phyloP scores from a whole-genome alignment of 1,139 yeast genomes.

The Yamadazyma sp. region DNA sequence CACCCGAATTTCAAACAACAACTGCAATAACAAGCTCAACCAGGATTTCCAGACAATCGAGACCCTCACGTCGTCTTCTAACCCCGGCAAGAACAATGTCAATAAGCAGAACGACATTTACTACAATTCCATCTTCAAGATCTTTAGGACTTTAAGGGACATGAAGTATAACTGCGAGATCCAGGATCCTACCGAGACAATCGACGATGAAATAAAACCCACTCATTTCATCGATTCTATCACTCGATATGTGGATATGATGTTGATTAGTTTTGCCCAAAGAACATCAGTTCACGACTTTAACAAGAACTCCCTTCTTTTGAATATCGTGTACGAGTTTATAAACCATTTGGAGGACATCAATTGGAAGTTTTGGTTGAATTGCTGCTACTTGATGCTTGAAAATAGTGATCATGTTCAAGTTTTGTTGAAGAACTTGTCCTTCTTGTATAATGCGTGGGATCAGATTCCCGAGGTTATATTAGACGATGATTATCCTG shows the following conservation, averaged over 20 bases:
- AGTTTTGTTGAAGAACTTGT: conserved; percentile 59
- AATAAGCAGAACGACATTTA: conserved; percentile 30
- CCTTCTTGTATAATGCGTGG: conserved; percentile 75
- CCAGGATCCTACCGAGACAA: background rate
- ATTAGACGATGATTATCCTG: background rate
- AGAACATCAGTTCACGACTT: conserved; percentile 47
- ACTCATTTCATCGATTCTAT: background rate
- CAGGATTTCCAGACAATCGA: conserved; percentile 11
- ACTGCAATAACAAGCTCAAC: conserved; percentile 13
- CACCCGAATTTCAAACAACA: conserved; percentile 28
- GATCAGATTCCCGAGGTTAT: conserved; percentile 54
- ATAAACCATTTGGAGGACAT: conserved; percentile 40
- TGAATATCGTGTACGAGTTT: conserved; percentile 48
- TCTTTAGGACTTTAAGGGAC: conserved; percentile 49
- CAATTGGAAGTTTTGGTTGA: conserved; percentile 79
- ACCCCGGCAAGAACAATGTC: conserved; percentile 1
- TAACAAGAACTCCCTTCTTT: conserved; percentile 42
- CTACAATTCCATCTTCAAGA: conserved; percentile 39
- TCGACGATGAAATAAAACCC: conserved; percentile 9
- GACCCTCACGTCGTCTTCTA: conserved; percentile 1
- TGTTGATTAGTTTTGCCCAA: conserved; percentile 37
- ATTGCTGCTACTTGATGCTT: conserved; percentile 58
- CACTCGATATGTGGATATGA: conserved; percentile 27
- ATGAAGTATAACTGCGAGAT: conserved; percentile 22
- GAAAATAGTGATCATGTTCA: conserved; percentile 60